A percentile compares a stretch with the other conserved stretches of the same genome.
Evolutionary conservation across 2,329 filamentous ascomycete genomes (phyloP).

Genomic region (Microdochium bolleyi): DNA sequence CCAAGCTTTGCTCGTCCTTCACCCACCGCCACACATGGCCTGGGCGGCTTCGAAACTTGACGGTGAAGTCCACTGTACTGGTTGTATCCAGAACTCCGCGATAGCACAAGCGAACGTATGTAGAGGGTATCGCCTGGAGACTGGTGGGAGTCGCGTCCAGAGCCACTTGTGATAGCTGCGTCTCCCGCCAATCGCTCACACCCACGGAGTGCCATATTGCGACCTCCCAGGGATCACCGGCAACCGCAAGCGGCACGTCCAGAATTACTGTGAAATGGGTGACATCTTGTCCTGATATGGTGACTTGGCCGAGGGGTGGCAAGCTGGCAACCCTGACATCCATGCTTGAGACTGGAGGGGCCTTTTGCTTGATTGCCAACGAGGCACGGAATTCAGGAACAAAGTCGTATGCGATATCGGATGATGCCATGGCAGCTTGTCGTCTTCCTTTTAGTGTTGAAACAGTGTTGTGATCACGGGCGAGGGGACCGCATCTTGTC

Average conservation of each 20-base stretch:
- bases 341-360: constrained; percentile 22
- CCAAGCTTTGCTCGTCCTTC: constrained; percentile 52
- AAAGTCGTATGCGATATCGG: constrained; percentile 18
- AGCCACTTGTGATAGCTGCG: constrained; percentile 4
- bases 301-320: constrained; percentile 71
- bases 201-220: constrained; percentile 64
- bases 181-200: constrained; percentile 48
- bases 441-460: background rate
- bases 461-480: background rate
- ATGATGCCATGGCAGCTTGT: background rate
- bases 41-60: constrained; percentile 54
- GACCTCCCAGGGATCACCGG: constrained; percentile 59
- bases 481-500: too few relatives aligned
- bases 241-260: constrained; percentile 50
- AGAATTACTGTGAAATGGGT: constrained; percentile 62
- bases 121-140: constrained; percentile 34
- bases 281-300: constrained; percentile 40
- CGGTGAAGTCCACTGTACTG: constrained; percentile 54
- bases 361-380: constrained; percentile 28
- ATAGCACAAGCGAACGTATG: constrained; percentile 43
- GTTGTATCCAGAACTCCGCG: constrained; percentile 36
- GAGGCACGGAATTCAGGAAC: constrained; percentile 26
- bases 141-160: constrained; percentile 29
- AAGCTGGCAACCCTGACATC: constrained; percentile 38
- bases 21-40: constrained; percentile 62